Evolutionary conservation across 768 basidiomycete genomes (phyloP).

Genomic region (Rubroboletus pulcherrimus): DNA sequence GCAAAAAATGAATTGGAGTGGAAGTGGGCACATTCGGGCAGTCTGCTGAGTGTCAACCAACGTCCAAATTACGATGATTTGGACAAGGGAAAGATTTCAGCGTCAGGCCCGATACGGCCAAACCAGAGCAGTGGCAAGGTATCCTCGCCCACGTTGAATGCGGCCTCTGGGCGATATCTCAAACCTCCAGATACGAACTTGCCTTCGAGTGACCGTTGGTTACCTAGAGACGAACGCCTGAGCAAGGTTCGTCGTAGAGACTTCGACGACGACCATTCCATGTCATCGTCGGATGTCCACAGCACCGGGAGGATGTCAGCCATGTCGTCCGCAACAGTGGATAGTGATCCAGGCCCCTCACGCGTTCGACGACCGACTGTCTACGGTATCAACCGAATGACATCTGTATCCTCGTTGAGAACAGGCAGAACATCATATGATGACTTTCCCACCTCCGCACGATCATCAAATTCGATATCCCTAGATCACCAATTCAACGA

Average conservation of each 20-base stretch:
- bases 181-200: constrained; percentile 34
- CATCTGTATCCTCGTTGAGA: constrained; percentile 70
- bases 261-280: constrained; percentile 87
- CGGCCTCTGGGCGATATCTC: constrained; percentile 58
- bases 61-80: constrained; percentile 27
- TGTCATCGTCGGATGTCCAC: constrained; percentile 84
- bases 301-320: constrained; percentile 71
- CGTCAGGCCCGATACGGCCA: constrained; percentile 63
- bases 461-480: constrained; percentile 78
- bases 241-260: constrained; percentile 78
- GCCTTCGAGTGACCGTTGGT: constrained; percentile 45
- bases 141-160: constrained; percentile 50
- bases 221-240: constrained; percentile 52
- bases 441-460: constrained; percentile 68
- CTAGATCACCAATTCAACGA: constrained; percentile 75
- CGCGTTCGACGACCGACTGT: constrained; percentile 60
- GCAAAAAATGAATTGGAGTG: constrained; percentile 59
- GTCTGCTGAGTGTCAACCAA: constrained; percentile 39
- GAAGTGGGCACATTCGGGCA: constrained; percentile 43
- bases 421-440: constrained; percentile 55
- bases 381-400: constrained; percentile 69
- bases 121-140: constrained; percentile 41
- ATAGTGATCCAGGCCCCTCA: constrained; percentile 81
- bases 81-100: constrained; percentile 49
- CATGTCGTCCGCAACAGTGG: constrained; percentile 79